phyloP scores from a whole-genome alignment of 2,329 filamentous ascomycete genomes.

The Xenoacremonium recifei region DNA sequence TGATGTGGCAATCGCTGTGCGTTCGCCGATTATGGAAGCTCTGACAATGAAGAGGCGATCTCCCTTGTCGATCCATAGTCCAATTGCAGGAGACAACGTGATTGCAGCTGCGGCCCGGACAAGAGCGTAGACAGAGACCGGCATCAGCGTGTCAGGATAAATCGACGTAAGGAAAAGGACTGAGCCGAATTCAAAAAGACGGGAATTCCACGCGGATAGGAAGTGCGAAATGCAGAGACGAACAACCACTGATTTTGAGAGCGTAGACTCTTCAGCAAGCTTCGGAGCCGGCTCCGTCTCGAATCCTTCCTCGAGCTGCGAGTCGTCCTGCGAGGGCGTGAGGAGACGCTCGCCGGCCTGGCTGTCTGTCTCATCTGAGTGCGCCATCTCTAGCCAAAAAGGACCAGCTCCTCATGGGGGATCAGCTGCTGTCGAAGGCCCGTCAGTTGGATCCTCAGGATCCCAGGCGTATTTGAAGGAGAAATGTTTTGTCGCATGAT shows the following conservation, averaged over 20 bases:
- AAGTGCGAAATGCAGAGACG: slow-evolving; percentile 50
- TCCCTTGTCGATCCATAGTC: slow-evolving; percentile 1
- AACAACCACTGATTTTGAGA: background rate
- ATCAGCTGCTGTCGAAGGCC: no score
- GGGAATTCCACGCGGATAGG: slow-evolving; percentile 59
- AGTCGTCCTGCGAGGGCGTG: background rate
- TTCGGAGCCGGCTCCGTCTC: background rate
- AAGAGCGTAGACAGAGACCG: slow-evolving; percentile 60
- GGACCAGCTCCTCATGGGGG: no score
- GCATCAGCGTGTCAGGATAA: slow-evolving; percentile 56
- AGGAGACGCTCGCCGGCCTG: background rate
- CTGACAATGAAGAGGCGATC: background rate
- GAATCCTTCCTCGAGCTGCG: background rate
- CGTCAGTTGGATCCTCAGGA: no score
- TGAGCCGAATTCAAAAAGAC: slow-evolving; percentile 58
- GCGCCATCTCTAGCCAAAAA: no score
- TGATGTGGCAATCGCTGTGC: background rate
- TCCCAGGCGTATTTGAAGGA: no score
- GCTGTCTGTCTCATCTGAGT: background rate
- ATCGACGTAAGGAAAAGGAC: slow-evolving; percentile 53
- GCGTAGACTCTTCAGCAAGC: background rate
- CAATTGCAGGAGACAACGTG: background rate
- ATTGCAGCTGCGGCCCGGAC: background rate
- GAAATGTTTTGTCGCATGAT: no score
- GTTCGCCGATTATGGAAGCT: slow-evolving; percentile 23